Evolutionary conservation across 768 basidiomycete genomes (phyloP), one percentile per base, ranked within the genome.

Genomic region (Infundibulicybe gibba): DNA sequence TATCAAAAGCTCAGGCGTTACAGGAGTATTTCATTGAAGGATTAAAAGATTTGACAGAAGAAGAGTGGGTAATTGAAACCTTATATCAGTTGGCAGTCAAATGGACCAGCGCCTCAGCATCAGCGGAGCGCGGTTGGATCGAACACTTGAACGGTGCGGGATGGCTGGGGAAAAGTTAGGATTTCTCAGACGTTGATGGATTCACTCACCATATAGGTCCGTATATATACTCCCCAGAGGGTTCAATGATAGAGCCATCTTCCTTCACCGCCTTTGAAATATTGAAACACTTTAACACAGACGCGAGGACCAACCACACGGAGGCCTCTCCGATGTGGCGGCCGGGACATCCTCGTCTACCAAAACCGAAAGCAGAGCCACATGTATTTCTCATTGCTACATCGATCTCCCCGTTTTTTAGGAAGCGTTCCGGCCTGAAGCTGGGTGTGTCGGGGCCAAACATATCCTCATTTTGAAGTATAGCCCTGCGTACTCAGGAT

Each of bases 371-470:
- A 10, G 50, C 51, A 13, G 47, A 40, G 10, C 43, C 40, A n/a
- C n/a, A n/a, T 0, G 52, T 50, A 33, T 58, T 46, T 32, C 30
- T 21, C n/a, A 56, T n/a, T 12, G 47, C 14, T 16, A 43, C 20
- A 44, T 60, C 50, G 17, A 60, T 39, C 16, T 49, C 19, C 3
- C 54, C 56, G 21, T 57, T 43, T 17, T 51, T 53, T 1, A 64
- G 43, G 41, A 54, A 67, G 4, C 66, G 61, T 31, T 64, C 64
- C 0, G 69, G 69, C 8, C 51, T 49, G 54, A 71, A 70, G 5
- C 38, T 50, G 2, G 62, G 52, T 0, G 70, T 38, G 35, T 38
- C 35, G 14, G 35, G 35, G 14, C 35, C 35, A 10, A n/a, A 38
- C 6, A 10, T 38, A 3, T 14, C 35, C n/a, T 14, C 17, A 25